Evolutionary conservation across 768 basidiomycete species (phyloP).

Genomic region (Daedaleopsis nitida): DNA sequence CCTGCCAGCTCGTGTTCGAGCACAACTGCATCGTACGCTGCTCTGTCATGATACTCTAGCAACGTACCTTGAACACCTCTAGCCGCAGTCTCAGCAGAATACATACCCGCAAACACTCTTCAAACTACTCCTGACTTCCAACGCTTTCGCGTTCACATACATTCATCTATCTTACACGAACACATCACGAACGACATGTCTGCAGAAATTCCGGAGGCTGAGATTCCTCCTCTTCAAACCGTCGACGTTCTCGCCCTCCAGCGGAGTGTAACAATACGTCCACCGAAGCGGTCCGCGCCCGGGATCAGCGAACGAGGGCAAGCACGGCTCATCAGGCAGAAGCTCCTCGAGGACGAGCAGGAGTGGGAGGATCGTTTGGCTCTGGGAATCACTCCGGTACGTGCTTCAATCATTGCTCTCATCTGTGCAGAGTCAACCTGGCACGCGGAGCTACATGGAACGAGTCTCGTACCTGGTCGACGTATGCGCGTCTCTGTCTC

Average conservation of each 20-base stretch:
- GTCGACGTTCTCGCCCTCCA: neutral
- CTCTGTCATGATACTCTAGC: neutral
- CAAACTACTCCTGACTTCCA: no score
- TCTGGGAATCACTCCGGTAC: neutral
- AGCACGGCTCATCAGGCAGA: neutral
- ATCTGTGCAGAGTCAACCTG: no score
- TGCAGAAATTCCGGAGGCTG: neutral
- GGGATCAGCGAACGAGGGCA: neutral
- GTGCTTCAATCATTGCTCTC: neutral
- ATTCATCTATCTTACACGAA: no score
- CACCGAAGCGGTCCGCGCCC: neutral
- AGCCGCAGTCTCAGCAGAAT: no score
- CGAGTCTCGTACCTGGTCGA: no score
- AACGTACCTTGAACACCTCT: no score
- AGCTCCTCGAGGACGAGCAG: slow-evolving; percentile 2
- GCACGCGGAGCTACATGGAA: no score
- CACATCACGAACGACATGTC: neutral
- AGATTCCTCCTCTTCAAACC: neutral
- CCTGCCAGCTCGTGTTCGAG: neutral
- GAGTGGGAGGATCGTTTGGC: neutral
- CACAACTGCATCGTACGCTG: neutral
- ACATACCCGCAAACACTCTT: no score
- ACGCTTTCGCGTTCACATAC: no score
- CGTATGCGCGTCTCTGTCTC: no score
- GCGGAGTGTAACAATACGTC: neutral